Conservation (phyloP, 2,329 filamentous ascomycete species). For the Phialocephala sp. region DNA sequence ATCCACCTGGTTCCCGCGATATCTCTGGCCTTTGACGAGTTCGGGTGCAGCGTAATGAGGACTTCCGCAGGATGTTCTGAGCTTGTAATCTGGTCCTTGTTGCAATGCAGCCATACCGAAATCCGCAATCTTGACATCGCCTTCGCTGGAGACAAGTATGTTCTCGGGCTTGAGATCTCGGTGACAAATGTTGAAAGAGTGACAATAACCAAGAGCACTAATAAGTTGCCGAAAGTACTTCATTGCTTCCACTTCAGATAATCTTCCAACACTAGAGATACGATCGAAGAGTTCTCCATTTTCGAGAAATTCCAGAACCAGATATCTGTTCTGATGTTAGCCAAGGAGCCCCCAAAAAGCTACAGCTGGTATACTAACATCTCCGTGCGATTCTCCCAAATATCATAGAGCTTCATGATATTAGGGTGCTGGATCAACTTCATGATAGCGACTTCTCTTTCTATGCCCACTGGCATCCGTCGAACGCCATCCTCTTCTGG, state of each 20-base stretch:
- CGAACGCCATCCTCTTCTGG: constrained; percentile 65
- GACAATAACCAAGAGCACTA: constrained; percentile 88
- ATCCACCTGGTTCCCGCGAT: constrained; percentile 85
- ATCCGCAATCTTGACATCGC: constrained; percentile 90
- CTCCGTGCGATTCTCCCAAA: constrained; percentile 96
- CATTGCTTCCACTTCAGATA: constrained; percentile 80
- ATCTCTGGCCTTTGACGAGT: constrained; percentile 76
- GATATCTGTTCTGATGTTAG: constrained; percentile 67
- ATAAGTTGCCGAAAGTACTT: constrained; percentile 93
- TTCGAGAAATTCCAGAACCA: constrained; percentile 92
- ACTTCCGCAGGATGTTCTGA: constrained; percentile 92
- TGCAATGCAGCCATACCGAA: constrained; percentile 96
- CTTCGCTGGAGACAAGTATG: constrained; percentile 78
- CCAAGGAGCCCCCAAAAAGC: not conserved
- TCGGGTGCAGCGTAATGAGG: constrained; percentile 97
- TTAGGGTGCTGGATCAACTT: constrained; percentile 95
- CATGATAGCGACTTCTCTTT: constrained; percentile 95
- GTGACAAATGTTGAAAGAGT: constrained; percentile 94
- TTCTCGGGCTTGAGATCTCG: constrained; percentile 97
- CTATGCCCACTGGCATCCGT: constrained; percentile 84
- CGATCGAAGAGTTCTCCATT: constrained; percentile 77
- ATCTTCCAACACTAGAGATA: constrained; percentile 74
- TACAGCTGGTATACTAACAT: constrained; percentile 66
- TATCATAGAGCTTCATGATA: constrained; percentile 92
- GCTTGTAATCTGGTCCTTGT: constrained; percentile 77